Base-by-base conservation (phyloP, 768 basidiomycete species). In the Lentinula lateritia region DNA sequence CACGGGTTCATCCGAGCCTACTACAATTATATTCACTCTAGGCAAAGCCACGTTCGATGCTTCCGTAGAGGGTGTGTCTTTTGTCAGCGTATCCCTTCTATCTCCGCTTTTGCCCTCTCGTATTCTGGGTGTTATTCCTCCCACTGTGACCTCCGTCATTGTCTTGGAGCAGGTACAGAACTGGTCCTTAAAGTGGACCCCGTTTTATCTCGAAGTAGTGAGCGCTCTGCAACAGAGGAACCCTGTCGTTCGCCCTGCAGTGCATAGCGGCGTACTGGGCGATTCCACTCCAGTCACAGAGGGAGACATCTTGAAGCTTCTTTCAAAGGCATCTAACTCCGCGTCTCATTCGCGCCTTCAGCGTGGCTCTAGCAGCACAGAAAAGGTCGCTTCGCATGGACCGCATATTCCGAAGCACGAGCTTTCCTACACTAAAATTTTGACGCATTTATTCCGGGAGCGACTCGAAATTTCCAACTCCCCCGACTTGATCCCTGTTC, bases 321-420 rank as follows among this genome's bases (percentile, higher is more conserved):
- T 92, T 13, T 71, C 80, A 58, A 68, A 71, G 58, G 77, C 80
- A 23, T 72, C 67, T 20, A 69, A 71, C 9, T 63, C 73, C 20
- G 69, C 72, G 23, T 67, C 74, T 3, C 57, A 70, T 5, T 65
- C 76, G 9, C 80, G 81, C 12, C 70, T 90, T 16, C 78, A 74
- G 12, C 75, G 91, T 16, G 85, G 85, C 35, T 61, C 70, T 38
- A 65, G 73, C 13, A 67, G 68, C 20, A 53, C 63, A 50, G 46
- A 36, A 28, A 59, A 34, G 18, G 23, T 46, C 20, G 43, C 62
- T 0, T 48, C 60, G 6, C 67, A 72, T n/a, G 63, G 74, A 18
- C 86, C 88, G 9, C 85, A 88, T 63, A 76, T 94, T n/a, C 97
- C 97, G 9, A 86, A 86, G 69, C 92, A 96, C 70, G 97, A 99